Conservation (phyloP, 2,329 filamentous ascomycete genomes). For the Penicillium brevicompactum region DNA sequence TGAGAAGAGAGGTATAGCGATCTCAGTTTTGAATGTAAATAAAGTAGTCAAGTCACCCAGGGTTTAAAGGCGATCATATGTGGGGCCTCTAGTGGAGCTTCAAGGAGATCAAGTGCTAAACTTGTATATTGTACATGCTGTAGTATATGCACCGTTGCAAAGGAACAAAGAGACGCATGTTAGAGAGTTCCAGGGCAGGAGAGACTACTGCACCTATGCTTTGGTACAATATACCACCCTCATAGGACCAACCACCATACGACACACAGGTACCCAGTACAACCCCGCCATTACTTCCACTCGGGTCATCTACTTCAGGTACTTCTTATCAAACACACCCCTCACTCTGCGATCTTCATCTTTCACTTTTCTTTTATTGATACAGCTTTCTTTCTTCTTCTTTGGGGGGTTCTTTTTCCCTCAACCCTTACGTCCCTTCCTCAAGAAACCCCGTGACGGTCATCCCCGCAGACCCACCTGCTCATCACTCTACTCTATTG, state of each 20-base stretch:
- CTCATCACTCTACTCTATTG: conserved; percentile 8
- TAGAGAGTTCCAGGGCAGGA: neutral
- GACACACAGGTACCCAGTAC: conserved; percentile 4
- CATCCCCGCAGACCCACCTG: conserved; percentile 13
- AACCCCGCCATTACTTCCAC: conserved; percentile 10
- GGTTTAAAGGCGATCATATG: neutral
- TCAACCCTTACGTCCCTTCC: neutral
- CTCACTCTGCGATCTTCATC: neutral
- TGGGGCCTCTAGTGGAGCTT: conserved; percentile 7
- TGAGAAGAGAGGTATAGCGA: neutral
- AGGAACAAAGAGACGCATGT: conserved; percentile 1
- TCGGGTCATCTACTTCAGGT: conserved; percentile 6
- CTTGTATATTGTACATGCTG: too few species aligned
- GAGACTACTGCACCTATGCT: neutral
- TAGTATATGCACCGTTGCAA: neutral
- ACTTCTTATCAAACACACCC: conserved; percentile 5
- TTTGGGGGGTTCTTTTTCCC: neutral
- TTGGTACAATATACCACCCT: neutral
- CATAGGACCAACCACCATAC: neutral
- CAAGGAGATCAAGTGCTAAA: neutral
- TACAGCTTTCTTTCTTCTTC: neutral
- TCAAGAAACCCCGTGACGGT: neutral
- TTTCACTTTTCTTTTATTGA: conserved; percentile 1
- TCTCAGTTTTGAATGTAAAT: neutral
- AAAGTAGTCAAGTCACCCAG: neutral